Base-by-base conservation (phyloP, 345 rosid species). In the Durio zibethinus region DNA sequence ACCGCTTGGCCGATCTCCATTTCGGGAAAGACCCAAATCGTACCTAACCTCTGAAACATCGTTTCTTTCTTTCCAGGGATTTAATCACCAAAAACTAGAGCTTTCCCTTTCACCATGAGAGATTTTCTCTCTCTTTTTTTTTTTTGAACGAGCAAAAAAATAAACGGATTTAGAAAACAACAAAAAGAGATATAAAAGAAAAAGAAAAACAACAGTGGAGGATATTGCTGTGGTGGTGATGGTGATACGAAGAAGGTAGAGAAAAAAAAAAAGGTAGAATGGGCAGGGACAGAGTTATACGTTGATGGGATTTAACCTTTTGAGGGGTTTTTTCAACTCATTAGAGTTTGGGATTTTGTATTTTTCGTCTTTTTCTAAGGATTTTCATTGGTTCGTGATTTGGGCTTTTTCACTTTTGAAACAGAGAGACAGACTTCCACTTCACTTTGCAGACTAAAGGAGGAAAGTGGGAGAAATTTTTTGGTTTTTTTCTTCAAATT, bases 341-440 rank as follows among this genome's bases (percentile, higher is more conserved):
- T 36, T 72, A 65, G 12, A 21, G 64, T 62, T 65, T 78, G 45
- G 71, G 59, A 23, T 74, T 71, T 61, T 68, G 80, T 57, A 42
- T 62, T 36, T 43, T 62, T 56, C 61, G 59, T 75, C 66, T 33
- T 40, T 42, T 57, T 60, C 70, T 23, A 73, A 63, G 40, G n/a
- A 50, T 77, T 85, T 61, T 80, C 80, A 82, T 85, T 84, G 88
- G 88, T 31, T 81, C 81, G 83, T 88, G 86, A 61, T 84, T 80
- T 85, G 80, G 80, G 52, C 82, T 76, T 66, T 18, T 27, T 15
- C 36, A 74, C 43, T n/a, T n/a, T 61, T 10, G 29, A n/a, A 31
- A 31, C 14, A 43, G 43, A 11, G 75, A 38, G 50, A 31, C 15
- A 72, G 81, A 14, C 76, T 27, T 78, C 71, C 42, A 63, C 78